Evolutionary conservation across 257 asterid species (phyloP).

Genomic region (Nicotiana knightiana): DNA sequence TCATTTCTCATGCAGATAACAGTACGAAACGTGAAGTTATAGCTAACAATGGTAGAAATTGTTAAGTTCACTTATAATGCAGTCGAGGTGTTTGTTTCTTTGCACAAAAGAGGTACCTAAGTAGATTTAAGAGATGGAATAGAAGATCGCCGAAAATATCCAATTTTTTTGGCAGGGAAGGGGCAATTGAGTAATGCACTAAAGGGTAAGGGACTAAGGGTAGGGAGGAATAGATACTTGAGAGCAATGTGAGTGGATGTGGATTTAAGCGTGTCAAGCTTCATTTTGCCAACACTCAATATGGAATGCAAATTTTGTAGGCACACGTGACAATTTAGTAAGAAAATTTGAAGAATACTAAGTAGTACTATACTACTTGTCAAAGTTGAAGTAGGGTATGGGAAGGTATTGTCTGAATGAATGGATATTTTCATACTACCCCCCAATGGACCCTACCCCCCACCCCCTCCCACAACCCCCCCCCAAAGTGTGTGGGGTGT

Average conservation of each 20-base stretch:
- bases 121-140: no score
- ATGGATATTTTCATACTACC: slow-evolving; percentile 8
- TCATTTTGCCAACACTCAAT: not conserved
- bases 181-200: not conserved
- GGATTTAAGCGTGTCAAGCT: not conserved
- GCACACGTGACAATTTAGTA: not conserved
- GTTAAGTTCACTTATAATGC: no score
- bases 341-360: not conserved
- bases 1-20: no score
- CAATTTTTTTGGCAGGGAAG: not conserved
- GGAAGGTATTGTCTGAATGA: not conserved
- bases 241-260: slow-evolving; percentile 10
- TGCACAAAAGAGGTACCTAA: not conserved
- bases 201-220: not conserved
- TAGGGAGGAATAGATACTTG: slow-evolving; percentile 8
- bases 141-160: not conserved
- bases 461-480: not conserved
- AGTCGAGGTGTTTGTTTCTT: no score
- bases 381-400: not conserved
- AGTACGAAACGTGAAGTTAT: no score
- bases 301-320: not conserved
- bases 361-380: not conserved
- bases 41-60: no score
- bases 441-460: not conserved
- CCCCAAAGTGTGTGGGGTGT: slow-evolving; percentile 10